Base-by-base conservation (phyloP, 805 yeast genomes). In the Candida verbasci region DNA sequence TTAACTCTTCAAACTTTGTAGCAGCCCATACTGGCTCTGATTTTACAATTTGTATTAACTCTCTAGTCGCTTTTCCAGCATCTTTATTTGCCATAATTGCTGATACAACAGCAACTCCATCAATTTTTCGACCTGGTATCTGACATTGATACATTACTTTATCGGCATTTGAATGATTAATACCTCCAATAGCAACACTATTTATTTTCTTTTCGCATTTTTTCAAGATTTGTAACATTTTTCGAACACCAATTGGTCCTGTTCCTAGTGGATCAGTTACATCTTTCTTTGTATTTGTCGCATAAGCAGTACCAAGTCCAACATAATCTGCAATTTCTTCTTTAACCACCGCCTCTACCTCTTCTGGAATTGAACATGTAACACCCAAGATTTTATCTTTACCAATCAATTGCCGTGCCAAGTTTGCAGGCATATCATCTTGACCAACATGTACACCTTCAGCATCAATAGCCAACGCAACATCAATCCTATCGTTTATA, bases 361-460 rank as follows among this genome's bases (percentile, higher is more conserved):
- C 95, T 4, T 66, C 68, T 0, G 68, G 68, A 22, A 70, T 67
- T 6, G 82, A 72, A 17, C 86, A 82, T 27, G 89, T 79, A 39
- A 89, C 79, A 1, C 97, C 97, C 31, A 88, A 54, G 40, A 88
- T 79, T 59, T 82, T 86, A 38, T 76, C 70, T 0, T 80, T 76
- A 0, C 96, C 96, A 9, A 87, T 57, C 22, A 86, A 50, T 47
- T 64, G 51, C 24, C 96, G 60, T 1, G 77, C 93, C 25, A 70
- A 47, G 1, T 49, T 49, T 1, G 77, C 77, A 9, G 74, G 72
- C 86, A 88, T 85, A 53, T 88, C 97, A 36, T 81, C 88, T 56
- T 88, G 96, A 0, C 97, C 97, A 15, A 88, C 86, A 62, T 88
- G 97, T 7, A 89, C 82, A 24, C 95, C 95, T 44, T 86, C 96